Evolutionary conservation across 805 yeast species (phyloP).

Genomic region (Starmerella apis): DNA sequence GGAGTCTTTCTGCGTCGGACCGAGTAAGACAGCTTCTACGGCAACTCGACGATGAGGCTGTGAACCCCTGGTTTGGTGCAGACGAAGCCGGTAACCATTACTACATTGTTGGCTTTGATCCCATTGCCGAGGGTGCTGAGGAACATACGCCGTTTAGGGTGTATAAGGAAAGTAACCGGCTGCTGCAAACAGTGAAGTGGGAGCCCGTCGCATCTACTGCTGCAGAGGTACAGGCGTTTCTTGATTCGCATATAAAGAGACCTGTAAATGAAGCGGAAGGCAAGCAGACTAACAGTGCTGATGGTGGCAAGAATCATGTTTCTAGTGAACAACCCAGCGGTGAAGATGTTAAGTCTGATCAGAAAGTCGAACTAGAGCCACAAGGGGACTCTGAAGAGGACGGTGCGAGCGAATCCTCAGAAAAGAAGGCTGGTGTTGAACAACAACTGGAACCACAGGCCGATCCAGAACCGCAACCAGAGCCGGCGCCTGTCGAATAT

Average conservation of each 20-base stretch:
- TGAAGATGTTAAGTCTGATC: too few species aligned
- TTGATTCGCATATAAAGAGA: conserved; percentile 8
- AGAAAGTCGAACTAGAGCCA: too few species aligned
- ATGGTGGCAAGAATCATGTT: too few species aligned
- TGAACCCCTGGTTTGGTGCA: conserved; percentile 24
- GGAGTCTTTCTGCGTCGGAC: conserved; percentile 31
- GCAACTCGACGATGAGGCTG: conserved; percentile 18
- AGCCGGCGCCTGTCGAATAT: conserved; percentile 6
- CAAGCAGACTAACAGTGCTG: neutral
- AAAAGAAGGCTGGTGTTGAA: neutral
- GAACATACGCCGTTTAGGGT: conserved; percentile 32
- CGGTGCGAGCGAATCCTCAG: neutral
- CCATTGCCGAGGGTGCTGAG: conserved; percentile 16
- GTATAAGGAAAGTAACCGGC: conserved; percentile 30
- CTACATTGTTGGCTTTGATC: conserved; percentile 23
- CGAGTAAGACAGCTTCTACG: conserved; percentile 24
- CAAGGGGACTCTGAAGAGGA: neutral
- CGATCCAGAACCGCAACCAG: neutral
- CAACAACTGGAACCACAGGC: too few species aligned
- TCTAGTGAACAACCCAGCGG: too few species aligned
- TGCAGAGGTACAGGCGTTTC: conserved; percentile 25
- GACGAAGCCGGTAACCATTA: conserved; percentile 23
- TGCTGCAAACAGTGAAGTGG: conserved; percentile 30
- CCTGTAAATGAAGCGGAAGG: neutral
- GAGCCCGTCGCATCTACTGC: conserved; percentile 29